Evolutionary conservation across 805 yeast genomes (phyloP), one percentile per base, ranked within the genome.

Genomic region (Candida nonsorbophila): DNA sequence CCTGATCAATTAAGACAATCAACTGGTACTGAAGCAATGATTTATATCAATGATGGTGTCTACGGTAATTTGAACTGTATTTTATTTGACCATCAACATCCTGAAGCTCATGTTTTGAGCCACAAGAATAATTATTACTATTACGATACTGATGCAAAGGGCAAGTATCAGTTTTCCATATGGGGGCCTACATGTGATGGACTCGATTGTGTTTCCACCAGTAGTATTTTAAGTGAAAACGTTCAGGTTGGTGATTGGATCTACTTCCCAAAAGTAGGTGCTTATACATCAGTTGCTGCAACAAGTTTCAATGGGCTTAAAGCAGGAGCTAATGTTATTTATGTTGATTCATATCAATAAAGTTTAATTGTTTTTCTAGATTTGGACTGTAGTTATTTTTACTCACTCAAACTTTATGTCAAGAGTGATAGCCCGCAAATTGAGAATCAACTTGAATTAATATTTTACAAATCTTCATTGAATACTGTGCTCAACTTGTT

Each of bases 161-260:
- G 37, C 36, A 51, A 54, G 23, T 46, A 54, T 39, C 54, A 53
- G 24, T 80, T 72, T 30, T 84, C 95, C 3, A 70, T 92, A 36
- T 90, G 98, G 98, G 98, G 98, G 5, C 98, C 97, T 25, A 90
- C 97, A 12, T 90, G 98, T 62, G 98, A 90, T 58, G 97, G 97
- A 3, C 67, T 90, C 39, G 98, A 90, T 55, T 82, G 94, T 54
- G 75, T 90, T 34, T 54, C 82, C 12, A 53, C 64, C 26, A 65
- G 62, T 20, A 62, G 75, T 36, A 44, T 42, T 20, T 64, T 90
- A 46, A 66, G 78, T 12, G 66, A 71, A 31, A 75, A 77, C 22
- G 77, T 86, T 24, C 63, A 67, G 13, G 80, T 83, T 24, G 97
- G 97, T 6, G 97, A 90, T 54, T 90, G 97, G 97, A 52, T 90